phyloP scores from a whole-genome alignment of 805 yeast genomes.

The Kazachstania bromeliacearum region DNA sequence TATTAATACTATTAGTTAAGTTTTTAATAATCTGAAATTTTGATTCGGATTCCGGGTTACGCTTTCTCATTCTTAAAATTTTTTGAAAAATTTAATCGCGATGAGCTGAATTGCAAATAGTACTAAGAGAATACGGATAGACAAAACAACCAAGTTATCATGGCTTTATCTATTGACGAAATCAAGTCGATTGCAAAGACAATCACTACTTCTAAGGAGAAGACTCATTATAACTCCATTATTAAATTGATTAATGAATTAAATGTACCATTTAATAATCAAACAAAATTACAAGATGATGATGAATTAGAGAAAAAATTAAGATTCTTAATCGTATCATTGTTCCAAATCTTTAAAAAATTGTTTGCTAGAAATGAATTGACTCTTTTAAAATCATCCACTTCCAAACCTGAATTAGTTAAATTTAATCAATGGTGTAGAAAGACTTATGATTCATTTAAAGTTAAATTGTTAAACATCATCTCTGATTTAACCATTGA shows the following conservation, averaged over 20 bases:
- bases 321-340: slow-evolving; percentile 24
- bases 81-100: too few relatives aligned
- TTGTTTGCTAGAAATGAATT: slow-evolving; percentile 27
- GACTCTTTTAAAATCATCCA: slow-evolving; percentile 20
- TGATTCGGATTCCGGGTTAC: too few relatives aligned
- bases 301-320: slow-evolving; percentile 13
- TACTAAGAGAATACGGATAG: too few relatives aligned
- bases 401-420: slow-evolving; percentile 5
- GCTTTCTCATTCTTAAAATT: too few relatives aligned
- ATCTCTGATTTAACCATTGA: slow-evolving; percentile 34
- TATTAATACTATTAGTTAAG: too few relatives aligned
- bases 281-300: slow-evolving; percentile 3
- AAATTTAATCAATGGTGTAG: slow-evolving; percentile 54
- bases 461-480: slow-evolving; percentile 35
- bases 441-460: slow-evolving; percentile 47
- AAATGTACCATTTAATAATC: slow-evolving; percentile 6
- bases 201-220: slow-evolving; percentile 20
- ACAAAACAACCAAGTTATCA: too few relatives aligned
- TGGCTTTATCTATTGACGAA: slow-evolving; percentile 18
- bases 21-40: too few relatives aligned
- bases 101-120: too few relatives aligned
- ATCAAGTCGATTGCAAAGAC: slow-evolving; percentile 23
- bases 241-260: slow-evolving; percentile 23
- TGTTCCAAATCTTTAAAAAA: slow-evolving; percentile 27
- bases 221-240: slow-evolving; percentile 26